These are phyloP conservation scores for Iberis pinnata DNA, from an alignment of 345 rosid species.

Conservation along the genomic window DNA sequence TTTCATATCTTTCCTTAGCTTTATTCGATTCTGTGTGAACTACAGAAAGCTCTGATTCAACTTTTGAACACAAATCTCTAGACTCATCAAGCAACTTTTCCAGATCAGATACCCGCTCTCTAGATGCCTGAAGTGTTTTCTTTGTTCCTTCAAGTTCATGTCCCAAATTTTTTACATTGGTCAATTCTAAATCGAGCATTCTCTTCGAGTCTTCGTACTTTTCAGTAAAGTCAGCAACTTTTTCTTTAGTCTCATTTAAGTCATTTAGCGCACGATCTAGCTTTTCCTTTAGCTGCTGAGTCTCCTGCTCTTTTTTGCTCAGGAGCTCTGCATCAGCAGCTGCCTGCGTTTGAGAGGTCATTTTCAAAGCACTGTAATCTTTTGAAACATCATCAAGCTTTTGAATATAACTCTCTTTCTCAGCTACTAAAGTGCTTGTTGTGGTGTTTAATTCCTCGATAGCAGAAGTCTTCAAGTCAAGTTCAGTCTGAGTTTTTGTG, in stretches of 20 bases:
- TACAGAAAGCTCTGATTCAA: conserved; percentile 55
- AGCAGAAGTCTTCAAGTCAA: conserved; percentile 43
- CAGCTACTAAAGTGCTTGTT: conserved; percentile 39
- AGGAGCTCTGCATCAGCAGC: conserved; percentile 46
- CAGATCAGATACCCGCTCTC: conserved; percentile 50
- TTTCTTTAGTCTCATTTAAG: conserved; percentile 32
- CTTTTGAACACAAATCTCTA: conserved; percentile 35
- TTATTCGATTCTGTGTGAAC: conserved; percentile 43
- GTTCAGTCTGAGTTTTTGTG: conserved; percentile 35
- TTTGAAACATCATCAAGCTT: conserved; percentile 40
- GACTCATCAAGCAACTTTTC: conserved; percentile 48
- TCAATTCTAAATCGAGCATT: conserved; percentile 44
- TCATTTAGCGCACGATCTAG: conserved; percentile 39
- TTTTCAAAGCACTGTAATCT: conserved; percentile 49
- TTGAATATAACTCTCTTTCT: conserved; percentile 43
- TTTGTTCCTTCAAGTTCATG: conserved; percentile 45
- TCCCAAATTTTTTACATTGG: conserved; percentile 38
- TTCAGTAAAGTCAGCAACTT: conserved; percentile 40
- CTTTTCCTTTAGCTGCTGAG: conserved; percentile 44
- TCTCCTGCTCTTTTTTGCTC: conserved; percentile 44
- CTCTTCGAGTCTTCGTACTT: conserved; percentile 54
- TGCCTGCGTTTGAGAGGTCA: conserved; percentile 49
- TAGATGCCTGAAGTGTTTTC: conserved; percentile 45
- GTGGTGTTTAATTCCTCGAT: conserved; percentile 50
- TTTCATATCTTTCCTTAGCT: conserved; percentile 37